These are phyloP conservation scores for Trichomonascus vanleenenianus DNA, from an alignment of 805 yeast species.

Conservation along the genomic window DNA sequence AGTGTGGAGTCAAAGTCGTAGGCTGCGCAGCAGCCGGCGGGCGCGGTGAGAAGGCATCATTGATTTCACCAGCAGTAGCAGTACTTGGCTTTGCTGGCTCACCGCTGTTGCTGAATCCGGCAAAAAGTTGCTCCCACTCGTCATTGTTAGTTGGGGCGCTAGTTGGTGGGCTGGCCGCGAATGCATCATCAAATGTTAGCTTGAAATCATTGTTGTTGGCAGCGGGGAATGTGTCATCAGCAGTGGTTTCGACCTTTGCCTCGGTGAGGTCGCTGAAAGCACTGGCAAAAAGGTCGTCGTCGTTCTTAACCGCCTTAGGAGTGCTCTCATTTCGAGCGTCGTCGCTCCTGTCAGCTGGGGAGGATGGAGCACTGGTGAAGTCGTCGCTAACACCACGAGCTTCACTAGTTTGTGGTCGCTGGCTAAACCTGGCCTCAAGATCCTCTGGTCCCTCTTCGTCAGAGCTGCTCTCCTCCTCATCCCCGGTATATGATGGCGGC, in stretches of 20 bases:
- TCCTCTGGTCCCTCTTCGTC: constrained; percentile 25
- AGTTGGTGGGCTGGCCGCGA: constrained; percentile 1
- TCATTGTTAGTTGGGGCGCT: constrained; percentile 35
- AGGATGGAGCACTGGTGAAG: constrained; percentile 33
- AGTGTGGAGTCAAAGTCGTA: constrained; percentile 24
- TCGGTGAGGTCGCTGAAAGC: constrained; percentile 40
- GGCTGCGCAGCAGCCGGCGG: constrained; percentile 7
- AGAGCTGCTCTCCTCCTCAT: constrained; percentile 19
- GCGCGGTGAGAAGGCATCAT: constrained; percentile 16
- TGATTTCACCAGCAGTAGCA: constrained; percentile 6
- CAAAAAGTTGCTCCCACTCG: constrained; percentile 93
- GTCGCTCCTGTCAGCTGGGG: constrained; percentile 7
- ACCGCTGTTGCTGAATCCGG: constrained; percentile 57
- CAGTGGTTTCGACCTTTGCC: constrained; percentile 28
- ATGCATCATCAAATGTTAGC: constrained; percentile 15
- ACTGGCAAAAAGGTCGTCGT: constrained; percentile 32
- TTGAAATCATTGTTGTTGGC: constrained; percentile 16
- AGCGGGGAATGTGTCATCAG: constrained; percentile 17
- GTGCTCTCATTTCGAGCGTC: not conserved
- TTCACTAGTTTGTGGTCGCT: not conserved
- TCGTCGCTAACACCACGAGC: not conserved
- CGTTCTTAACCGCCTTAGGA: constrained; percentile 3
- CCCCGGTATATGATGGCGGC: constrained; percentile 22
- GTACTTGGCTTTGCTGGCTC: constrained; percentile 2
- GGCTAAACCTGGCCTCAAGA: not conserved